Evolutionary conservation across 352 stramenopile genomes (phyloP), one percentile per base, ranked within the genome.

Genomic region (Achlya hypogyna): DNA sequence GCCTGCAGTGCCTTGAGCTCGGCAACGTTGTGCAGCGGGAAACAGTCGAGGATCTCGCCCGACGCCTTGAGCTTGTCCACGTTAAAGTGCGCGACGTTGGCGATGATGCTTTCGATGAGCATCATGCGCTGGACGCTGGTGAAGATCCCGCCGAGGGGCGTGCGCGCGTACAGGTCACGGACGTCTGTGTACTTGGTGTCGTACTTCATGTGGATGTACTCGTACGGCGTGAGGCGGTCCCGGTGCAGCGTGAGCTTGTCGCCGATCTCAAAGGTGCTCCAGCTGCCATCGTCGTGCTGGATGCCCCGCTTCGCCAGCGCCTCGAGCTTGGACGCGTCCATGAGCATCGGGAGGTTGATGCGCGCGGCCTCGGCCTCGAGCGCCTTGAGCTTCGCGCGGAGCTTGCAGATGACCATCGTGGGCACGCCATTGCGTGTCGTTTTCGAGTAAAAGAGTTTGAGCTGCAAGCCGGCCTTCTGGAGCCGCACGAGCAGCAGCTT

Each of bases 41-140:
- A 93, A 38, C 78, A 88, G 40, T 90, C 81, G 43, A 87, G 70
- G 27, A 93, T 84, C 42, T 87, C 75, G 10, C 66, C 79, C 40
- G 91, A 82, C 56, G 89, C 91, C 35, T 88, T 75, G 8, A 93
- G 74, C 10, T 79, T 74, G 62, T 91, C 81, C 14, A 93, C 75
- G 51, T 82, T 76, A 43, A 73, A 69, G 47, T 82, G 79, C 53
- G 53, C 53, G 20, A 62, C 53, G 56, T 88, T 85, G 25, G 78
- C 88, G 74, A 93, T 91, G 59, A 93, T 87, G 52, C 87, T 78
- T 69, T 93, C 81, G 51, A 93, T 91, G 53, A 93, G 74, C 59
- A 74, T 53, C 53, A 91, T 87, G 32, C 84, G 82, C 67, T 91
- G 79, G 5, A 81, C 91, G 72, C 75, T 85, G 9, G 72, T 77